Conservation (phyloP, 169 alveolate species). For the Eimeria acervulina region DNA sequence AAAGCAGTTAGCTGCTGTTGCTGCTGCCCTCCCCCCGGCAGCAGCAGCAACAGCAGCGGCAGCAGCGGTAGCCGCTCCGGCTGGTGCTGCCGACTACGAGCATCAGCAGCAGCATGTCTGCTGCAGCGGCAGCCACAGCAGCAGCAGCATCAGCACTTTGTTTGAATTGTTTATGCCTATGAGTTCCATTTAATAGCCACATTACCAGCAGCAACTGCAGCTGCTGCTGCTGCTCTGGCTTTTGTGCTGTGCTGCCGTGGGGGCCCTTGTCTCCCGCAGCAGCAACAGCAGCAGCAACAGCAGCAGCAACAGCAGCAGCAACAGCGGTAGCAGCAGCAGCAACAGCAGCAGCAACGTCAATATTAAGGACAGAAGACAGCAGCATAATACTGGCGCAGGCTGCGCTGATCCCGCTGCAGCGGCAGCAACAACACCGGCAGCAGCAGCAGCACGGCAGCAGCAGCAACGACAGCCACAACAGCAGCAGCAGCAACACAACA, state of each 20-base stretch:
- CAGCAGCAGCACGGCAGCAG: not conserved
- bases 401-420: not conserved
- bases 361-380: not conserved
- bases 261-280: constrained; percentile 25
- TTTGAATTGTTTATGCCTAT: not conserved
- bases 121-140: not conserved
- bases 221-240: too few relatives aligned
- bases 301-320: not conserved
- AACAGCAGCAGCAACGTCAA: not conserved
- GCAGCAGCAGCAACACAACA: too few relatives aligned
- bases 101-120: constrained; percentile 3
- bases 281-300: constrained; percentile 18
- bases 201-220: not conserved
- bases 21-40: too few relatives aligned
- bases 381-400: not conserved
- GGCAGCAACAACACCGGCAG: not conserved
- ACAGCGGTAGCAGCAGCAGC: not conserved
- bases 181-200: not conserved
- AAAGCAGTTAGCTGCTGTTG: too few relatives aligned
- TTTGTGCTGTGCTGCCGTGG: not conserved
- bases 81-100: constrained; percentile 27
- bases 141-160: not conserved
- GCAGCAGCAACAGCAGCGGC: too few relatives aligned
- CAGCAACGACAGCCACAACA: too few relatives aligned
- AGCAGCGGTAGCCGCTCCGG: not conserved